Base-by-base conservation (phyloP, 768 basidiomycete genomes). In the Phylloporus arenicola region DNA sequence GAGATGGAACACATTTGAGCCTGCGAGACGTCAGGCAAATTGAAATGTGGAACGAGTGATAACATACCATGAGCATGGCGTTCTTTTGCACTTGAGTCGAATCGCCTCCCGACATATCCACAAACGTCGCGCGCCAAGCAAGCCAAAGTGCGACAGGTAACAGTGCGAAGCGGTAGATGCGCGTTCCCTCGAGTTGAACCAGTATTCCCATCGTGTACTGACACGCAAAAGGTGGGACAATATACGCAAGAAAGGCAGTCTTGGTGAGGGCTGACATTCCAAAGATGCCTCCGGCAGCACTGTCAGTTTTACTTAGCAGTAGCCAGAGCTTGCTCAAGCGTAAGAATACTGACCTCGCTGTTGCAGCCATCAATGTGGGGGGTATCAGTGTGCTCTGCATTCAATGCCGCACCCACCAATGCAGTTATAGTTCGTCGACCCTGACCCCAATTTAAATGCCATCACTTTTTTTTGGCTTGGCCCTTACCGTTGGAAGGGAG, bases 171-270 rank as follows among this genome's bases (percentile, higher is more conserved):
- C 82, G 77, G 49, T 76, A 61, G 3, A 61, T 51, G 3, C 45
- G 49, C n/a, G 50, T 74, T 62, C 13, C 79, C 75, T 47, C 68
- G 60, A 75, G 63, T 29, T 79, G 68, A 17, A 82, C 78, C 30
- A 84, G 71, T n/a, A 80, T 64, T 8, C 78, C 81, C 43, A 77
- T 75, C 33, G 63, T 57, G 65, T 78, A 80, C 58, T 81, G 81
- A 50, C 67, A 67, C 16, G 74, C 50, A 0, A 81, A 38, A 8
- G 75, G 68, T 6, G 76, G 79, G 8, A 76, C 50, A 38, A 81
- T 50, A 48, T 72, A 67, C 13, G 63, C 63, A 3, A 57, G 30
- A 65, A 56, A 58, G 70, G 71, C 14, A 60, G 48, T 6, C 6
- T n/a, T 43, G 6, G 57, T 56, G 27, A 60, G 50, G 37, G 8